A percentile compares a stretch with the other conserved stretches of the same genome.
Conservation (phyloP, 129 eudicot genomes). For the Silybum marianum region DNA sequence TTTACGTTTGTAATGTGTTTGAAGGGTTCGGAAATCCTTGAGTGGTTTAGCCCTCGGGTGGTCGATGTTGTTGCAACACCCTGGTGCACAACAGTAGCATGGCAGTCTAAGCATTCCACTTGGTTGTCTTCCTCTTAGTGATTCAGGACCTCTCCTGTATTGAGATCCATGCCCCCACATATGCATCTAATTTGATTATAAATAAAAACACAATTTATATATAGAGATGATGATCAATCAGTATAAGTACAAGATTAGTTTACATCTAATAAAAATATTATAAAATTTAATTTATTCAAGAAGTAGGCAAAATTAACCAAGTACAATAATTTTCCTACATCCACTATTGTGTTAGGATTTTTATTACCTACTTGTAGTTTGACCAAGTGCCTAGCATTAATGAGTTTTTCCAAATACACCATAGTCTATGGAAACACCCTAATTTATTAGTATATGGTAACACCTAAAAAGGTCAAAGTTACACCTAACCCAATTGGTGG, state of each 20-base stretch:
- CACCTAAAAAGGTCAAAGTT: too few relatives aligned
- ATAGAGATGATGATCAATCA: slow-evolving; percentile 17
- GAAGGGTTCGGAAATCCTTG: slow-evolving; percentile 79
- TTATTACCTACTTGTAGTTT: not conserved
- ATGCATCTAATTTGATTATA: slow-evolving; percentile 55
- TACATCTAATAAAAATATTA: not conserved
- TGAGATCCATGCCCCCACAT: slow-evolving; percentile 98
- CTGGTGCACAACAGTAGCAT: slow-evolving; percentile 84
- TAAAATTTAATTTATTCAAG: too few relatives aligned
- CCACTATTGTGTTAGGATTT: not conserved
- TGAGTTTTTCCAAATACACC: too few relatives aligned
- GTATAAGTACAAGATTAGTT: not conserved
- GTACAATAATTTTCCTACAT: not conserved
- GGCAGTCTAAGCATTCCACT: slow-evolving; percentile 66
- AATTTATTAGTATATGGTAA: too few relatives aligned
- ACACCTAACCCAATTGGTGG: too few relatives aligned
- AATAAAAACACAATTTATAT: not conserved
- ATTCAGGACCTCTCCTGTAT: slow-evolving; percentile 76
- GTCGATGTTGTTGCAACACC: slow-evolving; percentile 80
- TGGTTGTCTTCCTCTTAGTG: slow-evolving; percentile 63
- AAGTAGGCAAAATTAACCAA: too few relatives aligned
- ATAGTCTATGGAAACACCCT: too few relatives aligned
- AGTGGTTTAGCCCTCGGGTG: slow-evolving; percentile 82
- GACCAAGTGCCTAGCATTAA: not conserved
- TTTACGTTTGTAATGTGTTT: slow-evolving; percentile 81